phyloP scores from a whole-genome alignment of 768 basidiomycete genomes.

The Cystofilobasidium macerans region DNA sequence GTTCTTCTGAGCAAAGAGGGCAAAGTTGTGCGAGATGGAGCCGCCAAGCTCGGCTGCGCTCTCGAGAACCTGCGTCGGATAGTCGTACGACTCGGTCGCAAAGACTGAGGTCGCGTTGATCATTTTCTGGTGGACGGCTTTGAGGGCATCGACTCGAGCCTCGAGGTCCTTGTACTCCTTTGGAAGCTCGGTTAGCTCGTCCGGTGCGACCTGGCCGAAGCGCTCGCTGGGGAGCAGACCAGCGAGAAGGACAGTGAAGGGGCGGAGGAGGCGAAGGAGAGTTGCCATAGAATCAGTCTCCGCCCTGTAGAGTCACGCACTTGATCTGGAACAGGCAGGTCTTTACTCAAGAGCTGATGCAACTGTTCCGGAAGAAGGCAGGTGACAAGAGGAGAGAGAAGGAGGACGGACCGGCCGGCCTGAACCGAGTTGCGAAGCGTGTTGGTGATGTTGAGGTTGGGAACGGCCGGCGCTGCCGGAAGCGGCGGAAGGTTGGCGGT shows the following conservation, averaged over 20 bases:
- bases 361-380: not conserved
- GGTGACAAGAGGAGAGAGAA: not conserved
- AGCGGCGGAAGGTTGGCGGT: constrained; percentile 19
- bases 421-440: constrained; percentile 74
- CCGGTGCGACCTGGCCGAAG: constrained; percentile 74
- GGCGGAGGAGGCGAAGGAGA: too few species aligned
- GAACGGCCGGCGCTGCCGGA: constrained; percentile 10
- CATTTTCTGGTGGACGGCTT: constrained; percentile 59
- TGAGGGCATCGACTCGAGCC: constrained; percentile 82
- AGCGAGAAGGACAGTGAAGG: not conserved
- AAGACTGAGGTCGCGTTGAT: constrained; percentile 83
- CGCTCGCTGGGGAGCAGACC: constrained; percentile 46
- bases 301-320: too few species aligned
- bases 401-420: constrained; percentile 48
- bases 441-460: constrained; percentile 30
- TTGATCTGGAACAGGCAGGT: too few species aligned
- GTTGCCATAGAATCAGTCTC: too few species aligned
- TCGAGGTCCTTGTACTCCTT: constrained; percentile 98
- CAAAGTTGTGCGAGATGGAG: constrained; percentile 35
- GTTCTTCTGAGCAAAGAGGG: constrained; percentile 38
- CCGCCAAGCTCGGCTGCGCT: constrained; percentile 33
- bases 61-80: constrained; percentile 39
- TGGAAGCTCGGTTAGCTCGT: constrained; percentile 89
- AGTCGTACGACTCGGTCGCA: constrained; percentile 71
- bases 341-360: too few species aligned